A percentile compares a stretch with the other conserved stretches of the same genome.
Evolutionary conservation across 495 filamentous ascomycete species (phyloP).

Genomic region (Xylaria scruposa): DNA sequence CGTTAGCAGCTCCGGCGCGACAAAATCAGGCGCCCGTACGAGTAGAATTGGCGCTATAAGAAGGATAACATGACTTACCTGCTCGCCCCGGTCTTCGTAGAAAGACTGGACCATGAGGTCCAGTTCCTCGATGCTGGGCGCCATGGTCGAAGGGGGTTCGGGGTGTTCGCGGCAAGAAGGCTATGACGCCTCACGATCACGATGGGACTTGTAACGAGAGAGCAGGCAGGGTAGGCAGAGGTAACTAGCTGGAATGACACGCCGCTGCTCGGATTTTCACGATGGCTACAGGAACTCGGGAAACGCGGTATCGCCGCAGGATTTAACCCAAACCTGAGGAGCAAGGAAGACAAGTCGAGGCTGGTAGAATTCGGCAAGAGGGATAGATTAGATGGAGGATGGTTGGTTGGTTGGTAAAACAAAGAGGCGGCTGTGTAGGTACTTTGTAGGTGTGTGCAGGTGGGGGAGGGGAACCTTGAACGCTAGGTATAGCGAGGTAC

Average conservation of each 20-base stretch:
- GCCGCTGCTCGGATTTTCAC: not conserved
- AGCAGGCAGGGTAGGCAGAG: slow-evolving; percentile 7
- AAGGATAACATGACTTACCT: slow-evolving; percentile 62
- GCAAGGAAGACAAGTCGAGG: slow-evolving; percentile 21
- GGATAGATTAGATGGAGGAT: slow-evolving; percentile 9
- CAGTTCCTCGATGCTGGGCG: slow-evolving; percentile 82
- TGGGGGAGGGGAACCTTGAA: slow-evolving; percentile 26
- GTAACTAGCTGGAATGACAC: not conserved
- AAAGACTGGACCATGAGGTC: slow-evolving; percentile 95
- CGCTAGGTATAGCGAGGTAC: slow-evolving; percentile 6
- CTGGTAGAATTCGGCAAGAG: slow-evolving; percentile 11
- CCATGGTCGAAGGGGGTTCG: slow-evolving; percentile 49
- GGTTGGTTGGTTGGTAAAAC: slow-evolving; percentile 24
- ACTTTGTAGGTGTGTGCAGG: slow-evolving; percentile 24
- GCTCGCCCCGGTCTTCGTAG: slow-evolving; percentile 92
- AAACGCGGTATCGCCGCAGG: not conserved
- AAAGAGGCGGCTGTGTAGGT: slow-evolving; percentile 22
- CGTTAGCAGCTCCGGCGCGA: slow-evolving; percentile 34
- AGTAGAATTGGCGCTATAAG: not conserved
- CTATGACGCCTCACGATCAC: slow-evolving; percentile 39
- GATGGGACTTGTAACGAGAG: slow-evolving; percentile 29
- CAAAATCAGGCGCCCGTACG: not conserved
- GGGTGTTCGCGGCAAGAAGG: slow-evolving; percentile 34
- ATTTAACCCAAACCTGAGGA: slow-evolving; percentile 19
- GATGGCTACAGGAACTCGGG: not conserved